Evolutionary conservation across 805 yeast genomes (phyloP), one percentile per base, ranked within the genome.

Genomic region (Ogataea neopini): DNA sequence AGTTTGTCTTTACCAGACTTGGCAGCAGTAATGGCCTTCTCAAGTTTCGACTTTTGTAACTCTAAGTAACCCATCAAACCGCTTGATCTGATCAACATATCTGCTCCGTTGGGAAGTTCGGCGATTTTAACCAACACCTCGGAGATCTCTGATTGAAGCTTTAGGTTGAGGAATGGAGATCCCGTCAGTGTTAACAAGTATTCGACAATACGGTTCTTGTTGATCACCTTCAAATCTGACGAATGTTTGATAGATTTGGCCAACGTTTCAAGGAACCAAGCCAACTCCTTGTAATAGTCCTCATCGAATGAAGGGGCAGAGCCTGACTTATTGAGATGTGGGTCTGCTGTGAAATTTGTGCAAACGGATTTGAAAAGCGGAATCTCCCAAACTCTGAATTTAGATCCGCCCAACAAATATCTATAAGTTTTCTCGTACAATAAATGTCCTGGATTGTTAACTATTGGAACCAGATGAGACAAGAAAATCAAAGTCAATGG

Each of bases 371-470:
- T 68, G 59, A 66, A 75, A 36, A 79, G 56, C 3, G 85, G 84
- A 36, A 80, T 57, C 20, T 75, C 80, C 44, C 56, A 60, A 5
- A 59, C 44, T 50, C 67, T 67, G 40, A 76, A 59, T 13, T 60
- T 62, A 3, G 88, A 83, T 32, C 79, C 77, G 4, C 79, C 68
- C 30, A 88, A 68, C 9, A 90, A 72, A 75, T 82, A 88, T 49
- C 84, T 76, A 56, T 74, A 80, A 0, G 81, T 79, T 54, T 80
- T 80, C 52, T 90, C 96, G 63, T 84, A 87, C 17, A 92, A 63
- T 56, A 74, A 76, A 52, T 88, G 92, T 0, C 83, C 80, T 0
- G 97, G 96, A 51, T 83, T 80, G 5, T 73, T 63, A 48, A 88
- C 62, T 1, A 88, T 70, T 2, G 80, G 77, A 3, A 81, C 67